These are phyloP conservation scores for Trichophaea hybrida DNA, from an alignment of 2,329 filamentous ascomycete genomes.

Conservation along the genomic window DNA sequence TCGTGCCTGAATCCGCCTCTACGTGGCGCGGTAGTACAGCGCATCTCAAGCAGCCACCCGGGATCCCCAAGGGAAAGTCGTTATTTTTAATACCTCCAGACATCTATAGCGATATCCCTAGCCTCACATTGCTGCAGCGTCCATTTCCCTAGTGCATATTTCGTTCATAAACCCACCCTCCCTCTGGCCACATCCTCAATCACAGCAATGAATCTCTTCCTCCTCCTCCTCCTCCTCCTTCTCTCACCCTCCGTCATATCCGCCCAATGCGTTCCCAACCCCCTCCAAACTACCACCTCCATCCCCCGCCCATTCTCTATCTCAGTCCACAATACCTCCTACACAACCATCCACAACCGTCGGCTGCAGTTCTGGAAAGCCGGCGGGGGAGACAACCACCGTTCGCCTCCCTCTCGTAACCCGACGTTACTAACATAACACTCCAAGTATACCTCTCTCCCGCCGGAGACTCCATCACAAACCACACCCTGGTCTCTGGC, in stretches of 20 bases:
- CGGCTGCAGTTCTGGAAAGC: constrained; percentile 32
- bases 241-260: background rate
- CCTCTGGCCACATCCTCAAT: background rate
- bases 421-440: background rate
- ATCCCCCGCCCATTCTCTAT: constrained; percentile 31
- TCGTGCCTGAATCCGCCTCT: no score
- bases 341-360: constrained; percentile 31
- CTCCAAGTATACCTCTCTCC: constrained; percentile 30
- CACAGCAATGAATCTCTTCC: background rate
- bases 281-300: constrained; percentile 25
- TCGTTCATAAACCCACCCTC: no score
- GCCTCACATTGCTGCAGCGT: no score
- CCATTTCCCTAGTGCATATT: no score
- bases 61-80: no score
- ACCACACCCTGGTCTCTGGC: constrained; percentile 31
- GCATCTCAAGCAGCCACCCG: no score
- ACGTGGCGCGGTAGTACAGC: no score
- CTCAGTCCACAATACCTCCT: constrained; percentile 31
- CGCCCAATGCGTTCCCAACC: constrained; percentile 1
- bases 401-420: background rate
- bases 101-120: no score
- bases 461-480: constrained; percentile 31
- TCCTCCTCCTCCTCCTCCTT: background rate
- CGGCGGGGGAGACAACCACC: constrained; percentile 33
- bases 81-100: no score